These are phyloP conservation scores for Hymenotorrendiella dingleyae DNA, from an alignment of 2,329 filamentous ascomycete species.

Conservation along the genomic window DNA sequence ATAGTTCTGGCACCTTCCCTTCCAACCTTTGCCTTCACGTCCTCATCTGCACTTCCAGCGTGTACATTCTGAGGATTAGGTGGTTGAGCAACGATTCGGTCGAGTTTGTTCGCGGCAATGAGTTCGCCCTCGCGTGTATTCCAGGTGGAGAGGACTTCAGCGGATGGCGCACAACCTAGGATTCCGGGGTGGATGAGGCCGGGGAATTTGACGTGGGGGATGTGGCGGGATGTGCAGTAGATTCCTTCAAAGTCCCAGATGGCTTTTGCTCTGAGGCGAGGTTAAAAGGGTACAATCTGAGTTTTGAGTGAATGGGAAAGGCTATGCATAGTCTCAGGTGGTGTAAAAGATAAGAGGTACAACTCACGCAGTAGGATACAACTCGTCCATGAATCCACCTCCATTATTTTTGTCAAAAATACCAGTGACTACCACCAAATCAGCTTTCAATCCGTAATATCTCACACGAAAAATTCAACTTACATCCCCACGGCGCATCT, in stretches of 20 bases:
- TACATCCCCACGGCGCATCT: slow-evolving; percentile 84
- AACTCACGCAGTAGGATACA: slow-evolving; percentile 75
- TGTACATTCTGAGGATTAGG: slow-evolving; percentile 69
- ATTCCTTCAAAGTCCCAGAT: slow-evolving; percentile 76
- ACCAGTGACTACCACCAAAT: slow-evolving; percentile 7
- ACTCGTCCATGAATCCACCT: slow-evolving; percentile 81
- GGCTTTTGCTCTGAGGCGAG: slow-evolving; percentile 48
- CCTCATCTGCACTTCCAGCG: slow-evolving; percentile 56
- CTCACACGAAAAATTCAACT: slow-evolving; percentile 43
- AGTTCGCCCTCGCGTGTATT: slow-evolving; percentile 78
- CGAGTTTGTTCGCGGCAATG: slow-evolving; percentile 61
- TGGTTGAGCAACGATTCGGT: slow-evolving; percentile 69
- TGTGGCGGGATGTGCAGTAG: slow-evolving; percentile 79
- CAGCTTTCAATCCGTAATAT: not conserved
- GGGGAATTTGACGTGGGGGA: slow-evolving; percentile 80
- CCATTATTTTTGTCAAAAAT: slow-evolving; percentile 72
- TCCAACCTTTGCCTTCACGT: slow-evolving; percentile 61
- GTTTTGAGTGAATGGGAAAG: not conserved
- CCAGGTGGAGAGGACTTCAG: slow-evolving; percentile 68
- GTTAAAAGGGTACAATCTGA: not conserved
- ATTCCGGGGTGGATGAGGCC: slow-evolving; percentile 91
- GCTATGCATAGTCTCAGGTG: not conserved
- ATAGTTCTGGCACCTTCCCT: slow-evolving; percentile 79
- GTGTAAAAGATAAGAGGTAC: not conserved
- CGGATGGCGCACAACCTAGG: slow-evolving; percentile 78